Evolutionary conservation across 2,329 filamentous ascomycete genomes (phyloP).

Genomic region (Alternaria postmessia): DNA sequence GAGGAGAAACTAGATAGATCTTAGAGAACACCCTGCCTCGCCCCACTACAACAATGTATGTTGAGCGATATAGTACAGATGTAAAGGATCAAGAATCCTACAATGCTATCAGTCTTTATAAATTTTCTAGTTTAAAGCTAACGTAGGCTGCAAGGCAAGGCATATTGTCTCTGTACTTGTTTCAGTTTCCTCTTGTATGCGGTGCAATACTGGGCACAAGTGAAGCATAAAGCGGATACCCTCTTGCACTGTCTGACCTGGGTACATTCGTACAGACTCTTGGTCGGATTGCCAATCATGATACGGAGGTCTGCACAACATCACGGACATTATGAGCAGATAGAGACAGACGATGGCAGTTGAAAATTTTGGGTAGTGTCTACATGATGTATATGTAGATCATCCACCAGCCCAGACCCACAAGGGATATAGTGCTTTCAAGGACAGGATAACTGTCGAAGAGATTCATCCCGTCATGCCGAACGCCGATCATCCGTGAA

Average conservation of each 20-base stretch:
- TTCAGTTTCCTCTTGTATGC: too few relatives aligned
- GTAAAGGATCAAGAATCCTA: too few relatives aligned
- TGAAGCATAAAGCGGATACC: neutral
- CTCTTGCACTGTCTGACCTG: neutral
- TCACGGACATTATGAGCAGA: slow-evolving; percentile 1
- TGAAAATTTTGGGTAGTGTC: slow-evolving; percentile 44
- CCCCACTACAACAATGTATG: too few relatives aligned
- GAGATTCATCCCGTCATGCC: slow-evolving; percentile 48
- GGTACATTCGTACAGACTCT: neutral
- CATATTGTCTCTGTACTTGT: too few relatives aligned
- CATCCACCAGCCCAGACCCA: slow-evolving; percentile 38
- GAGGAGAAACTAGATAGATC: too few relatives aligned
- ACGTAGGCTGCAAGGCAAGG: too few relatives aligned
- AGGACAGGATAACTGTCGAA: slow-evolving; percentile 39
- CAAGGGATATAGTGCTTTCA: slow-evolving; percentile 43
- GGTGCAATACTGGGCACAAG: neutral
- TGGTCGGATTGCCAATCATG: neutral
- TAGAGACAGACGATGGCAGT: slow-evolving; percentile 38
- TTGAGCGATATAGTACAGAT: too few relatives aligned
- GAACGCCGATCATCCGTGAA: slow-evolving; percentile 48
- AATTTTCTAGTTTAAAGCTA: too few relatives aligned
- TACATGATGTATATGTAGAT: slow-evolving; percentile 41
- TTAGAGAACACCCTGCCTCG: too few relatives aligned
- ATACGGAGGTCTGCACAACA: neutral
- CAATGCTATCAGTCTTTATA: too few relatives aligned